Conservation (phyloP, 2,329 filamentous ascomycete genomes). For the Epichloe aotearoae region DNA sequence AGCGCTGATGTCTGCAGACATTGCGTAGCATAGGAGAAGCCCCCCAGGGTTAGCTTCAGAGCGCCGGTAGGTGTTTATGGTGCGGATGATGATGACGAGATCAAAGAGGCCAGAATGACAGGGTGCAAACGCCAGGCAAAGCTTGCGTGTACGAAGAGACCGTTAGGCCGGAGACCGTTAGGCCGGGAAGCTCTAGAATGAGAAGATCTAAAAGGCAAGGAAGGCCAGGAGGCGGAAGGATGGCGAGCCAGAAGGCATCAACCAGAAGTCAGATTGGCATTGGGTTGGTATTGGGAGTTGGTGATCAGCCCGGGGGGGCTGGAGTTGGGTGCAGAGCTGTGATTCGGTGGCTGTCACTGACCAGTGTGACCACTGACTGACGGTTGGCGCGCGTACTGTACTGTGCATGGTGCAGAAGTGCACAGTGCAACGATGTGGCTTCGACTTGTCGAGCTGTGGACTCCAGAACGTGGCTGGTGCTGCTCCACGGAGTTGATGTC, state of each 20-base stretch:
- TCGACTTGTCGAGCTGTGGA: not conserved
- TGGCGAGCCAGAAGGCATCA: not conserved
- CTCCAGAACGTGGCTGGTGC: conserved; percentile 1
- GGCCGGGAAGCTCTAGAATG: too few species aligned
- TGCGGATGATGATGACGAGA: not conserved
- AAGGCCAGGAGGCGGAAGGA: not conserved
- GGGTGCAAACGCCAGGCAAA: too few species aligned
- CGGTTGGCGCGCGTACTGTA: not conserved
- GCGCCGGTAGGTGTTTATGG: not conserved
- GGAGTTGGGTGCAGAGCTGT: conserved; percentile 4
- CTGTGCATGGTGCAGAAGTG: not conserved
- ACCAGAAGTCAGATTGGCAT: not conserved
- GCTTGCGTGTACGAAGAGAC: too few species aligned
- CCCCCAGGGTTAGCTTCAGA: not conserved
- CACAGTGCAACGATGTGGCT: not conserved
- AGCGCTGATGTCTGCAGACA: conserved; percentile 13
- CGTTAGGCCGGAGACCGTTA: too few species aligned
- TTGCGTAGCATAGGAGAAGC: conserved; percentile 8
- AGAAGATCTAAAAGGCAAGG: not conserved
- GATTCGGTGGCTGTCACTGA: conserved; percentile 7
- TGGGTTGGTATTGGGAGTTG: not conserved
- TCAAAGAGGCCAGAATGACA: too few species aligned
- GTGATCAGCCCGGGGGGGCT: not conserved
- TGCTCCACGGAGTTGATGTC: not conserved
- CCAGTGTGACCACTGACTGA: not conserved